Evolutionary conservation across 495 filamentous ascomycete genomes (phyloP).

Genomic region (Penicillium ucsense): DNA sequence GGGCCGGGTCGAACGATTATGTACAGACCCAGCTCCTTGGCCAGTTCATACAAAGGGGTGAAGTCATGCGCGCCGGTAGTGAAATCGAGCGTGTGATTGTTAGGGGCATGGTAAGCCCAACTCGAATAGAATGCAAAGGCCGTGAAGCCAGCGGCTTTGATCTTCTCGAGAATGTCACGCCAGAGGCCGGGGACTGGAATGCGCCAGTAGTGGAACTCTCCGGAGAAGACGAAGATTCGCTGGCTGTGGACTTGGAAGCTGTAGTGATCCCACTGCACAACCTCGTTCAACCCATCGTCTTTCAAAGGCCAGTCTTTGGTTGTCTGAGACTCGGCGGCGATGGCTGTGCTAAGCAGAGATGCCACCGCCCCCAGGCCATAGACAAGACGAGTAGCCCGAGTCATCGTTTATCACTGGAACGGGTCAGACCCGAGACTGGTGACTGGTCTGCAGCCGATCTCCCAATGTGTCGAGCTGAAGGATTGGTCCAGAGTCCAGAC

Average conservation of each 20-base stretch:
- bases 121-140: constrained; percentile 46
- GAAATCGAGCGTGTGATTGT: constrained; percentile 46
- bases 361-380: constrained; percentile 6
- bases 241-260: constrained; percentile 47
- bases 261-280: constrained; percentile 49
- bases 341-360: constrained; percentile 11
- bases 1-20: constrained; percentile 30
- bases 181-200: constrained; percentile 50
- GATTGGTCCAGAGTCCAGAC: too few species aligned
- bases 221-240: constrained; percentile 49
- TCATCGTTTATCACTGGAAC: constrained; percentile 1
- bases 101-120: constrained; percentile 48
- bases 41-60: constrained; percentile 41
- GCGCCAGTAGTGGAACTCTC: constrained; percentile 54
- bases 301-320: constrained; percentile 36
- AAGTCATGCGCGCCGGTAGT: constrained; percentile 45
- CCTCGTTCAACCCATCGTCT: constrained; percentile 40
- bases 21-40: constrained; percentile 39
- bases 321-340: constrained; percentile 12
- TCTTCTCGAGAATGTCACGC: constrained; percentile 52
- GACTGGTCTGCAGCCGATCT: not conserved
- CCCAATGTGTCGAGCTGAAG: not conserved
- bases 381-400: constrained; percentile 6
- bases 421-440: not conserved
- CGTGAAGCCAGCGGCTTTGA: constrained; percentile 52